Evolutionary conservation across 208 protist species (phyloP).

Genomic region (Crithidia brevicula): DNA sequence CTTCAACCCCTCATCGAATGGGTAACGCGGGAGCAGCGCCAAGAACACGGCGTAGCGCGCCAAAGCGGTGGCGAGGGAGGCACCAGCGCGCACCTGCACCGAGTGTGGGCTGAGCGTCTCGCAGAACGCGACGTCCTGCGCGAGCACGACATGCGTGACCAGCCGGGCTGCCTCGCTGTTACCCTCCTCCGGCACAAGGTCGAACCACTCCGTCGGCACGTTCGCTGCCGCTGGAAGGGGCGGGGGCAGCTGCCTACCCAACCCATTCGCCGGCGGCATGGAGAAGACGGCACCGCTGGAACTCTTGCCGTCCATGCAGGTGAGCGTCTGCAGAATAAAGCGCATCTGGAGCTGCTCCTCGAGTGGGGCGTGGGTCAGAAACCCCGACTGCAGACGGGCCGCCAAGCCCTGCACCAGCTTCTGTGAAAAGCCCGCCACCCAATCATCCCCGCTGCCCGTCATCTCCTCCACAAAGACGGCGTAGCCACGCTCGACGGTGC

Average conservation of each 20-base stretch:
- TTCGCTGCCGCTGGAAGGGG: not conserved
- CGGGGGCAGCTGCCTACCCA: not conserved
- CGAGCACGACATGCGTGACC: constrained; percentile 66
- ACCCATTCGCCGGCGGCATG: not conserved
- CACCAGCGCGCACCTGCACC: constrained; percentile 60
- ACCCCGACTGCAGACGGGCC: constrained; percentile 42
- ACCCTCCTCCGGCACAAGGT: constrained; percentile 38
- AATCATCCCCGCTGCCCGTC: constrained; percentile 56
- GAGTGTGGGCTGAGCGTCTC: constrained; percentile 58
- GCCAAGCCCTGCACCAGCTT: constrained; percentile 50
- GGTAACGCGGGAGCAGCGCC: constrained; percentile 57
- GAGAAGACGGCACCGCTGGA: constrained; percentile 1
- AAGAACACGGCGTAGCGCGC: constrained; percentile 54
- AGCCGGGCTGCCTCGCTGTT: constrained; percentile 54
- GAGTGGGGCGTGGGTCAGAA: constrained; percentile 40
- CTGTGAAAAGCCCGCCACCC: constrained; percentile 45
- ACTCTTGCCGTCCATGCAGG: constrained; percentile 23
- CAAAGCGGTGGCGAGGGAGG: constrained; percentile 42
- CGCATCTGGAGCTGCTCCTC: constrained; percentile 83
- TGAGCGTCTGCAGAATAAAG: constrained; percentile 73
- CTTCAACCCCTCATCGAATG: constrained; percentile 50
- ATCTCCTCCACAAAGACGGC: constrained; percentile 35
- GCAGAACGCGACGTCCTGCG: constrained; percentile 62
- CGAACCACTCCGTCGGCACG: constrained; percentile 41
- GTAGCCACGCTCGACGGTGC: constrained; percentile 32